Evolutionary conservation across 768 basidiomycete genomes (phyloP).

Genomic region (Hydnomerulius pinastri): DNA sequence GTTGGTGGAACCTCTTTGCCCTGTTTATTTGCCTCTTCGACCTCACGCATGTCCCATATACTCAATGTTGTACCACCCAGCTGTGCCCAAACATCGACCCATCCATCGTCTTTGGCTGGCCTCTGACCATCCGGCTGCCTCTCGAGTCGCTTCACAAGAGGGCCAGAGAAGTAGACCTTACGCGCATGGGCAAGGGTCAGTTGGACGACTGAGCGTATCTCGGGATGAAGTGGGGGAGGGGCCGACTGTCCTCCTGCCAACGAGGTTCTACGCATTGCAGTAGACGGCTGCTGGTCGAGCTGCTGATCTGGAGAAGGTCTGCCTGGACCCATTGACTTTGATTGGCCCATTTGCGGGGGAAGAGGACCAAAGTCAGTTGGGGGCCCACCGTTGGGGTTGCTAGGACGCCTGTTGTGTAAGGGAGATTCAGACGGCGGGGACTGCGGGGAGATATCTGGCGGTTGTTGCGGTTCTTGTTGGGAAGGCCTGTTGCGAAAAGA

Average conservation of each 20-base stretch:
- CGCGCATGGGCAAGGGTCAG: conserved; percentile 76
- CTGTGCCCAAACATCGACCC: conserved; percentile 89
- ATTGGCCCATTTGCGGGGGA: conserved; percentile 35
- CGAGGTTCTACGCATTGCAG: conserved; percentile 20
- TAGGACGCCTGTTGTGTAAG: conserved; percentile 17
- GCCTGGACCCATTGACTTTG: conserved; percentile 32
- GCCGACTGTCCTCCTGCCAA: conserved; percentile 13
- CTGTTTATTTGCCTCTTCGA: conserved; percentile 79
- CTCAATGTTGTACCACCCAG: conserved; percentile 87
- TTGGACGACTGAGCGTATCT: conserved; percentile 78
- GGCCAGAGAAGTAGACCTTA: conserved; percentile 88
- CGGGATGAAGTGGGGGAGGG: conserved; percentile 66
- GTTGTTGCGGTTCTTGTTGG: conserved; percentile 24
- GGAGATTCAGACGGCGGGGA: conserved; percentile 10
- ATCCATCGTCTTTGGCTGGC: conserved; percentile 72
- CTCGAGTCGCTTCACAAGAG: conserved; percentile 74
- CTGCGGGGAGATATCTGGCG: conserved; percentile 20
- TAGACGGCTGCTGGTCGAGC: conserved; percentile 24
- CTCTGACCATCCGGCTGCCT: conserved; percentile 74
- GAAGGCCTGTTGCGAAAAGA: conserved; percentile 51
- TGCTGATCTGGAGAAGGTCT: conserved; percentile 22
- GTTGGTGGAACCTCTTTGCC: conserved; percentile 83
- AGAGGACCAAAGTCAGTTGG: conserved; percentile 23
- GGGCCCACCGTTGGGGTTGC: conserved; percentile 9
- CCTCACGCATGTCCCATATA: conserved; percentile 88